phyloP scores from a whole-genome alignment of 2,329 filamentous ascomycete genomes.

The Colletotrichum chrysophilum region DNA sequence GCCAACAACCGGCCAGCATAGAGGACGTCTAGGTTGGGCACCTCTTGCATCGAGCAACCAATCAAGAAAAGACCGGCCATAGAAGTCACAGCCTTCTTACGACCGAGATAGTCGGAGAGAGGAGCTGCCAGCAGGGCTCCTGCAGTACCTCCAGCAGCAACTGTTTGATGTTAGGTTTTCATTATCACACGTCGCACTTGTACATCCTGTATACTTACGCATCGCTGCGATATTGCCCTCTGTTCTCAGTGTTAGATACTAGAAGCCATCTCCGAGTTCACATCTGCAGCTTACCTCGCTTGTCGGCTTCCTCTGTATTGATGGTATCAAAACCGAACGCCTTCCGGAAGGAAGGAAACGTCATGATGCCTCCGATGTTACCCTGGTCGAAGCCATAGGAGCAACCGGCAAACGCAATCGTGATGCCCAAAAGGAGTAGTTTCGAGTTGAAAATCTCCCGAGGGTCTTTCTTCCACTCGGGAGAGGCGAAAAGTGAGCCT shows the following conservation, averaged over 20 bases:
- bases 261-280: not conserved
- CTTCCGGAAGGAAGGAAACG: constrained; percentile 37
- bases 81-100: constrained; percentile 36
- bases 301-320: constrained; percentile 30
- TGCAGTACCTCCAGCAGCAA: constrained; percentile 39
- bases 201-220: constrained; percentile 23
- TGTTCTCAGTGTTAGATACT: not conserved
- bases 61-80: constrained; percentile 36
- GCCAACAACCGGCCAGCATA: constrained; percentile 41
- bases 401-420: constrained; percentile 40
- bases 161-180: constrained; percentile 22
- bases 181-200: no score
- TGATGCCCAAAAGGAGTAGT: constrained; percentile 35
- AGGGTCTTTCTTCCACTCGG: constrained; percentile 40
- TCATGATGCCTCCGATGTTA: constrained; percentile 43
- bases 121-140: constrained; percentile 41
- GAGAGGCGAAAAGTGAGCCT: constrained; percentile 40
- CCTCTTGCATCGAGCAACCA: constrained; percentile 38
- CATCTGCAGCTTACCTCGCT: constrained; percentile 1
- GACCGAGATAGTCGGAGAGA: constrained; percentile 39
- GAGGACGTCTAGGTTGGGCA: constrained; percentile 38
- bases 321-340: constrained; percentile 38
- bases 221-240: constrained; percentile 37
- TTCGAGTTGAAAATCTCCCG: constrained; percentile 40
- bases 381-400: constrained; percentile 44